Evolutionary conservation across 345 rosid species (phyloP), one percentile per base, ranked within the genome.

Genomic region (Eucalyptus pauciflora): DNA sequence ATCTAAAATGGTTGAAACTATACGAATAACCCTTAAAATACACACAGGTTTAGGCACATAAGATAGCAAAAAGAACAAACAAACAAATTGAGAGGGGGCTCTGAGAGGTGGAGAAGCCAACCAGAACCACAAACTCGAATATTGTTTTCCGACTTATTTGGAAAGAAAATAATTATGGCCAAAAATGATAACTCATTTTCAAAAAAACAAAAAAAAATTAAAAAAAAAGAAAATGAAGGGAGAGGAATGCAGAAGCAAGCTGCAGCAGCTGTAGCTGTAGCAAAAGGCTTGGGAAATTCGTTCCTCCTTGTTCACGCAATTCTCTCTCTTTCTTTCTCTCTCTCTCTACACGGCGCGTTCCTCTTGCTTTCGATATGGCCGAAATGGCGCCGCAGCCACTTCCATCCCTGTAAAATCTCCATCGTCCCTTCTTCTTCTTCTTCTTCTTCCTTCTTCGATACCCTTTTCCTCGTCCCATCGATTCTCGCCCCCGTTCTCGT

Each of bases 1-100:
- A 37, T 10, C 24, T 71, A 37, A 33, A 71, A 37, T 18, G 81
- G 46, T 3, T 7, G 81, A 71, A 71, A 71, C 25, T 5, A 5
- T 7, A 76, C 46, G 22, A 37, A 64, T 33, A 18, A 33, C 43
- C 43, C 81, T 20, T 5, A 14, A 64, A 64, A 7, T 13, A n/a
- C 33, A 0, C n/a, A n/a, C n/a, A n/a, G n/a, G n/a, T n/a, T n/a
- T n/a, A 14, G 37, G 37, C 20, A 10, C 33, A 3, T 62, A 0
- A 13, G 69, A 5, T 0, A 1, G 37, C 2, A 62, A 62, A 62
- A 62, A 3, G 16, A 62, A 6, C 0, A 13, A 29, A 62, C 5
- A 5, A 29, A 13, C 33, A 5, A 62, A 27, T 60, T 27, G 31
- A 27, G 67, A 27, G 4, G 69, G 31, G 69, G 16, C 69, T 27